Base-by-base conservation (phyloP, 2,329 filamentous ascomycete genomes). In the Cercospora brassicicola region DNA sequence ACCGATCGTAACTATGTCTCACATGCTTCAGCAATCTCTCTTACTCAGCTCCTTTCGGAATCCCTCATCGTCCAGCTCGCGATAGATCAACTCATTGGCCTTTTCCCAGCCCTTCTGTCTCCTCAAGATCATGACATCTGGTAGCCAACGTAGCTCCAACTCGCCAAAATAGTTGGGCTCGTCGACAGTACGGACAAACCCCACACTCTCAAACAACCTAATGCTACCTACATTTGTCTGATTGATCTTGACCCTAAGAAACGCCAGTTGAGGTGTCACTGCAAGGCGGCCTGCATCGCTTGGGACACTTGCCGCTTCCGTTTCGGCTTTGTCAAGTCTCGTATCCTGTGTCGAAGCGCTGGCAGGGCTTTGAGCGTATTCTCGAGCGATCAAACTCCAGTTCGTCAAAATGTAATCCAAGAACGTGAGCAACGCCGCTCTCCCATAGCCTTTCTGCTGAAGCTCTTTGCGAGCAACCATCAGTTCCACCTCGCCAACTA, bases 401-500 rank as follows among this genome's bases (percentile, higher is more conserved):
- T 91, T 82, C 0, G 76, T 76, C 4, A 83, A 72, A 5, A 97
- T 82, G 75, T 93, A 98, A 56, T 83, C 79, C 60, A 97, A 75
- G 65, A 98, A 90, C 0, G 87, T 81, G 2, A 88, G 76, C 0
- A 97, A 83, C 0, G 91, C 87, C 0, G 87, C 86, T 4, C 84
- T 82, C 0, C 92, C 93, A 6, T 88, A 81, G 0, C 93, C 93
- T 7, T 83, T 81, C 0, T 90, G 83, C 26, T 89, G 88, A 31
- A 87, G 81, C 0, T 78, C 75, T 4, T 80, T 80, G 1, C 82
- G 81, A 0, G 93, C 93, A 69, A 97, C 89, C 93, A 97, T 96
- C 71, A 97, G 86, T 79, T 96, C 92, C 6, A 97, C 80, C 76
- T 96, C 93, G 26, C 91, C 93, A 3, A 90, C 79, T 9, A 84